phyloP scores from a whole-genome alignment of 2,329 filamentous ascomycete genomes.

The Phialocephala subalpina region DNA sequence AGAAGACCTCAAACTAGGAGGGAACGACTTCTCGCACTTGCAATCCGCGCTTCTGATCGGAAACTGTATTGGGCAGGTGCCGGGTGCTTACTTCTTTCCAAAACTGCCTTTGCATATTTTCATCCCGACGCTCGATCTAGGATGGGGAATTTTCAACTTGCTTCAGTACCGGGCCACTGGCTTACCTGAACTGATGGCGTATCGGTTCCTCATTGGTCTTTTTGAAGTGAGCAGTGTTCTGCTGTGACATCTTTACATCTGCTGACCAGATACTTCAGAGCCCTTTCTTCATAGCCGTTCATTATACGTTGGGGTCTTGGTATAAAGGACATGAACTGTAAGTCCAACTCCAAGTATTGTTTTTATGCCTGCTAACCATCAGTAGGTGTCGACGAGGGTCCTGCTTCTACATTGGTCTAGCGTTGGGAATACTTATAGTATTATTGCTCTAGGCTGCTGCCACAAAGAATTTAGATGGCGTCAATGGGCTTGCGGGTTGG shows the following conservation, averaged over 20 bases:
- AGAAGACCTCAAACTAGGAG: slow-evolving; percentile 7
- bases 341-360: not conserved
- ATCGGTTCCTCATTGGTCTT: too few species aligned
- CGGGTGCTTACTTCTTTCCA: slow-evolving; percentile 4
- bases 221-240: too few species aligned
- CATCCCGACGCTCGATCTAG: slow-evolving; percentile 2
- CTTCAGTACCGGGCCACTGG: not conserved
- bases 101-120: slow-evolving; percentile 4
- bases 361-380: not conserved
- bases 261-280: not conserved
- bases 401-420: not conserved
- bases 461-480: too few species aligned
- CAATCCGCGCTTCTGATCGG: slow-evolving; percentile 6
- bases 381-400: not conserved
- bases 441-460: not conserved
- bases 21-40: slow-evolving; percentile 4
- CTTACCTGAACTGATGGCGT: too few species aligned
- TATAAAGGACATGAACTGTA: not conserved
- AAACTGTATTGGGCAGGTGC: not conserved
- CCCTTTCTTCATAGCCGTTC: not conserved
- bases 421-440: not conserved
- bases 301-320: not conserved
- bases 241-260: not conserved
- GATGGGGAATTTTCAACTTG: slow-evolving; percentile 8
- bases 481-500: too few species aligned